Base-by-base conservation (phyloP, 495 filamentous ascomycete species). In the Podospora pseudopauciseta region DNA sequence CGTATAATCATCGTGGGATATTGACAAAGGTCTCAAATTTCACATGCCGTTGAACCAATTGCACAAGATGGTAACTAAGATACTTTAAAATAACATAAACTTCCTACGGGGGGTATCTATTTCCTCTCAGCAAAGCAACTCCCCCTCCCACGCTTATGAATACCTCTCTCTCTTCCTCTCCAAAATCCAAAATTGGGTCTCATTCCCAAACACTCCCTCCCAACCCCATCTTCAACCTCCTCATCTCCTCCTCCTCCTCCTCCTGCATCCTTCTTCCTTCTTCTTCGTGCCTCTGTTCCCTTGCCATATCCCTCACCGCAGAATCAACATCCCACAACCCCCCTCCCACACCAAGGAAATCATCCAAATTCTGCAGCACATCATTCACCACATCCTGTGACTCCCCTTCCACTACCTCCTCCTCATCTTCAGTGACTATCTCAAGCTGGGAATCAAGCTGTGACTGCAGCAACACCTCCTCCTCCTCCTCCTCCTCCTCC, bases 241-340 rank as follows among this genome's bases (percentile, higher is more conserved):
- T 72, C 11, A 61, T 70, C 63, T 3, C 28, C 5, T 64, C 61
- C 60, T 66, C 44, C 32, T 64, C 30, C 11, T 64, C 30, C 11
- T 11, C n/a, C 6, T 16, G 39, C 28, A 2, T 64, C 61, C 60
- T 66, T 30, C 32, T 64, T 9, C 6, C 23, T 5, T 16, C 9
- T 19, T 49, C 26, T 15, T 44, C 44, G 54, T 23, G 26, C 60
- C 67, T 55, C 63, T 27, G 20, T 32, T 26, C 60, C 60, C 30
- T 65, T 55, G 64, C 59, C 32, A 64, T 66, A 19, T 65, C 72
- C 67, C 76, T 75, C 7, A 69, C 73, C 63, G 82, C 80, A 4
- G 69, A 67, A 6, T 83, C 77, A 0, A 82, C 67, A 62, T 84
- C 77, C 79, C 78, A 82, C 55, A 58, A 58, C 20, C 66, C 69